Evolutionary conservation across 1,139 yeast species (phyloP).

Genomic region (Scheffersomyces insectosa): DNA sequence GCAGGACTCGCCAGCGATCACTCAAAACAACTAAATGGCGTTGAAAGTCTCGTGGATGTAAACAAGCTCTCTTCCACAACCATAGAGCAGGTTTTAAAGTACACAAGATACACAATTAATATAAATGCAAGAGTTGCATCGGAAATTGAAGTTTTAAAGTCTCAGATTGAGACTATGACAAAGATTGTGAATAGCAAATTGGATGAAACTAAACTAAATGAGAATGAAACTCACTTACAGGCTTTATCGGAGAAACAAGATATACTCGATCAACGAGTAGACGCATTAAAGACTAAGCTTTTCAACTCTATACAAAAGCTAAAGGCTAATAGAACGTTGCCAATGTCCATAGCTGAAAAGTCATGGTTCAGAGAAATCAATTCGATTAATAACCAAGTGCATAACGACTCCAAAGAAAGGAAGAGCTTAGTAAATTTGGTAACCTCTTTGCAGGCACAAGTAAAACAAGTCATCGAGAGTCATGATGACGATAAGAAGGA

Average conservation of each 20-base stretch:
- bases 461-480: constrained; percentile 8
- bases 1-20: background rate
- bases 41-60: constrained; percentile 5
- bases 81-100: constrained; percentile 17
- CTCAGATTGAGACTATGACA: constrained; percentile 21
- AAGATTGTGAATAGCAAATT: background rate
- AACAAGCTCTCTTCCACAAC: constrained; percentile 22
- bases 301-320: constrained; percentile 22
- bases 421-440: constrained; percentile 11
- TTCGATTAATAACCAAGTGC: constrained; percentile 16
- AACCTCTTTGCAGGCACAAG: constrained; percentile 17
- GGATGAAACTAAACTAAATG: constrained; percentile 2
- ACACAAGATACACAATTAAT: constrained; percentile 23
- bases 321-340: constrained; percentile 23
- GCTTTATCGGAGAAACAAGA: constrained; percentile 21
- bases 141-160: constrained; percentile 23
- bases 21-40: background rate
- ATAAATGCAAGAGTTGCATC: constrained; percentile 22
- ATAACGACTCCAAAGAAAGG: constrained; percentile 7
- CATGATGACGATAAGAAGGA: background rate
- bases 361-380: constrained; percentile 42
- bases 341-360: constrained; percentile 37
- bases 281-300: constrained; percentile 23
- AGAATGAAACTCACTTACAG: constrained; percentile 14
- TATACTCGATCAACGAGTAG: constrained; percentile 20